Conservation (phyloP, 495 filamentous ascomycete species). For the Pyronema omphalodes region DNA sequence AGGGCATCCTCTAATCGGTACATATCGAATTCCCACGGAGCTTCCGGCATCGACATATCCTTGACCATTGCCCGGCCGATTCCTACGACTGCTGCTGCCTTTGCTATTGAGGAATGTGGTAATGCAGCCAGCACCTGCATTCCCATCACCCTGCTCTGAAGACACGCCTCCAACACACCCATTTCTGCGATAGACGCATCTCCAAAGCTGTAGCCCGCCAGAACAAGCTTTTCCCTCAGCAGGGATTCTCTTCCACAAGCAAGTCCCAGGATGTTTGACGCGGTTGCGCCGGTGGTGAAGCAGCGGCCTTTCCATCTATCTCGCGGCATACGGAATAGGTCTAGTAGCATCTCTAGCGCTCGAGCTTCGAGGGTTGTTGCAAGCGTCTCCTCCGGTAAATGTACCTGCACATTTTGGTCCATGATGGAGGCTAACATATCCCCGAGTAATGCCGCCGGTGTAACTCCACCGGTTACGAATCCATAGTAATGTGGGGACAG, state of each 20-base stretch:
- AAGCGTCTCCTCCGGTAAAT: slow-evolving; percentile 56
- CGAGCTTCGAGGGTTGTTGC: slow-evolving; percentile 55
- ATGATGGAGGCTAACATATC: slow-evolving; percentile 60
- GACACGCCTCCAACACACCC: slow-evolving; percentile 51
- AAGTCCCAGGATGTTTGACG: slow-evolving; percentile 63
- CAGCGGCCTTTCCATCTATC: slow-evolving; percentile 39
- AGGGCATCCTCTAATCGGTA: slow-evolving; percentile 38
- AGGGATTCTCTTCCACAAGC: slow-evolving; percentile 58
- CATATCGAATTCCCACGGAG: slow-evolving; percentile 51
- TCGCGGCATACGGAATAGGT: slow-evolving; percentile 43
- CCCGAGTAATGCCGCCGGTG: slow-evolving; percentile 66
- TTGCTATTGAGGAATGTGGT: slow-evolving; percentile 64
- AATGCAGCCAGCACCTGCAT: slow-evolving; percentile 64
- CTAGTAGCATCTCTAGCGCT: slow-evolving; percentile 47
- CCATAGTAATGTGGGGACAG: slow-evolving; percentile 50
- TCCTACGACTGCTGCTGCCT: slow-evolving; percentile 66
- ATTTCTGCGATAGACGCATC: slow-evolving; percentile 39
- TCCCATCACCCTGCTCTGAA: slow-evolving; percentile 39
- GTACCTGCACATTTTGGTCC: slow-evolving; percentile 77
- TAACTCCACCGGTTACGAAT: slow-evolving; percentile 68
- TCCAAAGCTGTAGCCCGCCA: slow-evolving; percentile 6
- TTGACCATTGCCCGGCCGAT: slow-evolving; percentile 53
- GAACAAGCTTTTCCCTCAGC: slow-evolving; percentile 21
- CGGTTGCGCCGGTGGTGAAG: slow-evolving; percentile 83
- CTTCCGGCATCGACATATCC: slow-evolving; percentile 33